A percentile compares a stretch with the other conserved stretches of the same genome.
phyloP scores from a whole-genome alignment of 2,329 filamentous ascomycete genomes.

The Fusarium setosum region DNA sequence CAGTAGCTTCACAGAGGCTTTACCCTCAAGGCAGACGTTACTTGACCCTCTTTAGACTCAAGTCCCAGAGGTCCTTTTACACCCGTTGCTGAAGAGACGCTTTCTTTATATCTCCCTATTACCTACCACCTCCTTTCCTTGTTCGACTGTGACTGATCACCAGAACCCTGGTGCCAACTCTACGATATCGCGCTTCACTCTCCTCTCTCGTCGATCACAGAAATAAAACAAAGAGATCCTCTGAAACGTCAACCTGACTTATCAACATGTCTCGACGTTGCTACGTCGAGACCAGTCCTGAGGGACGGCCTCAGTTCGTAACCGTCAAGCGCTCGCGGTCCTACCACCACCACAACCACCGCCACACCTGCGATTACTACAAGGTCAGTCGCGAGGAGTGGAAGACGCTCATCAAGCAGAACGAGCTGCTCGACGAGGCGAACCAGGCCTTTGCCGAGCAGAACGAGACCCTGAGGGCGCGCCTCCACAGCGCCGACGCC shows the following conservation, averaged over 20 bases:
- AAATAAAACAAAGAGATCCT: not conserved
- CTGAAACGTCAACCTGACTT: not conserved
- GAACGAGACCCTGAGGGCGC: conserved; percentile 48
- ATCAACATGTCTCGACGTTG: conserved; percentile 51
- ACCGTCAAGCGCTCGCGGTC: conserved; percentile 54
- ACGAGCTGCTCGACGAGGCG: conserved; percentile 48
- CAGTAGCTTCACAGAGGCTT: conserved; percentile 13
- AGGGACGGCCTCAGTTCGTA: conserved; percentile 51
- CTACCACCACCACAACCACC: conserved; percentile 47
- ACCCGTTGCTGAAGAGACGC: not conserved
- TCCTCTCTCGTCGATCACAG: not conserved
- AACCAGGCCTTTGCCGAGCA: conserved; percentile 50
- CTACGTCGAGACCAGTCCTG: conserved; percentile 50
- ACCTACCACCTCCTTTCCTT: conserved; percentile 3
- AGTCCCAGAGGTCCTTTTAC: conserved; percentile 5
- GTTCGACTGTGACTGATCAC: not conserved
- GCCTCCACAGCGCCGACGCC: conserved; percentile 48
- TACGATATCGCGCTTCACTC: not conserved
- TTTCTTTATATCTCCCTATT: conserved; percentile 21
- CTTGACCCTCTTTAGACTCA: conserved; percentile 15
- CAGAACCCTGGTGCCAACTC: not conserved
- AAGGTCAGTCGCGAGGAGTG: conserved; percentile 51
- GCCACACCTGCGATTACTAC: conserved; percentile 49
- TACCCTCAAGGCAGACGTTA: conserved; percentile 16
- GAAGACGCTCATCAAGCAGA: conserved; percentile 50